Evolutionary conservation across 2,329 filamentous ascomycete species (phyloP), one percentile per base, ranked within the genome.

Genomic region (Pyrenophora tritici-repentis): DNA sequence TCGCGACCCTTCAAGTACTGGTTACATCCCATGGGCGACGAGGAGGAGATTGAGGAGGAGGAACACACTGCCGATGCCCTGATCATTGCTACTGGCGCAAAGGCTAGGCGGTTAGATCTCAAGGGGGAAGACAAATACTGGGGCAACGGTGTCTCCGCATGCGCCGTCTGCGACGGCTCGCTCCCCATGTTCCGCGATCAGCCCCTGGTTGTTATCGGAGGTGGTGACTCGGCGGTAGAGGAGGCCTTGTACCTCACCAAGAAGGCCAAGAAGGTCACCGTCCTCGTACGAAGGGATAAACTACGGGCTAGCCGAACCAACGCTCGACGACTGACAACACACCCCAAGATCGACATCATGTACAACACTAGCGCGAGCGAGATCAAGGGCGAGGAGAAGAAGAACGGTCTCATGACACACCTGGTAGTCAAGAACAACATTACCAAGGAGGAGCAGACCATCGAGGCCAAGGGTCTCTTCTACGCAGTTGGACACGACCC

Each of bases 401-500:
- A 79, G 43, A 75, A 80, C 40, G 89, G 91, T 18, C 79, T 97
- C 64, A 97, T 97, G 91, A 91, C 86, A 72, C 87, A 91, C 70
- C 79, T 99, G 62, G 85, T 89, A 46, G 82, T 99, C 73, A 90
- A 89, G 82, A 85, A 97, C 77, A 86, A 85, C 53, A 78, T 81
- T 66, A 89, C 86, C 17, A 91, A 90, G 55, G 78, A 86, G 72
- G 84, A 89, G 74, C 89, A 96, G 81, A 87, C 87, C n/a, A 79
- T 97, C 41, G 86, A 91, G 63, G 93, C 93, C 42, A 96, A 89
- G 75, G 94, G 94, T 22, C 82, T 99, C 18, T 99, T 99, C 78
- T 99, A 99, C 76, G 94, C 95, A 68, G 88, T 99, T 45, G 94
- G 94, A 18, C 94, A 99, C 78, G 93, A 97, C 73, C 94, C 94